Conservation (phyloP, 192 early-diverging fungal genomes). For the Entophlyctis luteolus region DNA sequence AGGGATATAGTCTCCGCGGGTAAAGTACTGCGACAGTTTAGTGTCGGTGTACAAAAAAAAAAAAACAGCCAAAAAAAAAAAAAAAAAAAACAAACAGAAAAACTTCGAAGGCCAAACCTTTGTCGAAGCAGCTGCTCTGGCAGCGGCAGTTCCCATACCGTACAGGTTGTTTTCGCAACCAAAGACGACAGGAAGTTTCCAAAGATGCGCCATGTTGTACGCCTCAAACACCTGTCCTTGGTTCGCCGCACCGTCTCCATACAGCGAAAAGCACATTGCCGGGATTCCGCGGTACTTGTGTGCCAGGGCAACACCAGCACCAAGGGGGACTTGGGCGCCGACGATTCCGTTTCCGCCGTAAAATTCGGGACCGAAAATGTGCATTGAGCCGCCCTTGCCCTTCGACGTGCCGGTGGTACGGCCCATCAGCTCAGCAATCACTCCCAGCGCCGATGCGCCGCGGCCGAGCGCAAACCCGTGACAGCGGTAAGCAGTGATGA, state of each 20-base stretch:
- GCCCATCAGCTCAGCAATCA: slow-evolving; percentile 62
- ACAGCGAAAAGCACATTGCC: slow-evolving; percentile 84
- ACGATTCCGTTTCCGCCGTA: slow-evolving; percentile 99
- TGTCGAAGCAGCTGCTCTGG: slow-evolving; percentile 86
- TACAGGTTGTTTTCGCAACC: slow-evolving; percentile 99
- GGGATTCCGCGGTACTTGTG: slow-evolving; percentile 83
- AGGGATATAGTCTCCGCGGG: slow-evolving; percentile 93
- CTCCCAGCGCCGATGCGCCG: slow-evolving; percentile 51
- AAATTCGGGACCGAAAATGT: slow-evolving; percentile 94
- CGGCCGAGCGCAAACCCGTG: slow-evolving; percentile 94
- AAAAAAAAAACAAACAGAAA: neutral
- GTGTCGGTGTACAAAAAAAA: neutral
- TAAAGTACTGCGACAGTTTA: slow-evolving; percentile 64
- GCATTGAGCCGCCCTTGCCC: slow-evolving; percentile 99
- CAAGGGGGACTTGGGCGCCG: slow-evolving; percentile 80
- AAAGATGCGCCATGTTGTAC: slow-evolving; percentile 99
- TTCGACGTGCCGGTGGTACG: slow-evolving; percentile 77
- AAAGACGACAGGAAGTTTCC: slow-evolving; percentile 88
- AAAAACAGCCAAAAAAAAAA: neutral
- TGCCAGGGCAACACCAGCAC: slow-evolving; percentile 72
- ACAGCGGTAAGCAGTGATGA: slow-evolving; percentile 98
- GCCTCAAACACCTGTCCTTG: slow-evolving; percentile 99
- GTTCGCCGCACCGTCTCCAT: slow-evolving; percentile 97
- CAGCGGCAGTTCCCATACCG: slow-evolving; percentile 93
- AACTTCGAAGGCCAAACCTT: slow-evolving; percentile 29